Percentiles rank a stretch among this genome's conserved stretches.
phyloP scores from a whole-genome alignment of 2,329 filamentous ascomycete species.

The Aspergillus sp. region DNA sequence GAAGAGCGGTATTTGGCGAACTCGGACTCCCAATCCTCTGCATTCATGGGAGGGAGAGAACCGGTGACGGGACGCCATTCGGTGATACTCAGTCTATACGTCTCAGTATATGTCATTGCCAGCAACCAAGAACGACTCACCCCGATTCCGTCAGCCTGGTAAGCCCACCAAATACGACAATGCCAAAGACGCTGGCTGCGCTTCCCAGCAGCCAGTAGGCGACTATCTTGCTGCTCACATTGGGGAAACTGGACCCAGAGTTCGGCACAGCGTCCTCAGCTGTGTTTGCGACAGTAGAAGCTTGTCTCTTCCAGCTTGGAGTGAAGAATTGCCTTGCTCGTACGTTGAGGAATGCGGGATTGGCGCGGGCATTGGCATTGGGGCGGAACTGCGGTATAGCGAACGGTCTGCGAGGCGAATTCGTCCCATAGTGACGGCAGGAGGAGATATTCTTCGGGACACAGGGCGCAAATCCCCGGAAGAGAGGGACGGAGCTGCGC shows the following conservation, averaged over 20 bases:
- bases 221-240: slow-evolving; percentile 64
- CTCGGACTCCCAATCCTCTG: slow-evolving; percentile 79
- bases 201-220: slow-evolving; percentile 90
- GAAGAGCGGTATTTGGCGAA: slow-evolving; percentile 88
- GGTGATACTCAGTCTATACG: slow-evolving; percentile 76
- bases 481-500: slow-evolving; percentile 20
- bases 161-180: slow-evolving; percentile 88
- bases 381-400: slow-evolving; percentile 18
- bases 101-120: slow-evolving; percentile 5
- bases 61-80: slow-evolving; percentile 98
- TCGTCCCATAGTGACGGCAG: slow-evolving; percentile 25
- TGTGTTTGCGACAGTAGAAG: slow-evolving; percentile 11
- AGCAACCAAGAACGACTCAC: slow-evolving; percentile 37
- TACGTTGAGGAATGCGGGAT: slow-evolving; percentile 14
- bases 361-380: slow-evolving; percentile 16
- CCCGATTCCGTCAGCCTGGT: slow-evolving; percentile 93
- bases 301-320: slow-evolving; percentile 13
- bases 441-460: slow-evolving; percentile 32
- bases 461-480: slow-evolving; percentile 27
- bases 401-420: slow-evolving; percentile 22
- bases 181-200: slow-evolving; percentile 88
- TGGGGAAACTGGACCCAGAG: slow-evolving; percentile 39
- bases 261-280: slow-evolving; percentile 16
- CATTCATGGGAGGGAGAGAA: slow-evolving; percentile 69
- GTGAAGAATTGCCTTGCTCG: slow-evolving; percentile 22